These are phyloP conservation scores for Fusarium napiforme DNA, from an alignment of 2,329 filamentous ascomycete species.

Conservation along the genomic window DNA sequence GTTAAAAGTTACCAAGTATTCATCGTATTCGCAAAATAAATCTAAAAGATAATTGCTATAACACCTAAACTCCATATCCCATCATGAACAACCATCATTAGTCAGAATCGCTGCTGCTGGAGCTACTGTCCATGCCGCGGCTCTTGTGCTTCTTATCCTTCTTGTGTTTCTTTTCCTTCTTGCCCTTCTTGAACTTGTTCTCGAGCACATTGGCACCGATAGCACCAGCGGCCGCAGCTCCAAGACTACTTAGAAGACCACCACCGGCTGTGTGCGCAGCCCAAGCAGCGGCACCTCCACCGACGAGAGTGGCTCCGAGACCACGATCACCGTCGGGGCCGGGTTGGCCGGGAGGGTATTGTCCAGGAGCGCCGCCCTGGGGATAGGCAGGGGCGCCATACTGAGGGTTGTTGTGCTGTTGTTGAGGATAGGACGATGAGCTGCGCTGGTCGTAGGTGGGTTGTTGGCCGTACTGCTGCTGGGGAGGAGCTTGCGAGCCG, in stretches of 20 bases:
- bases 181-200: constrained; percentile 52
- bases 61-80: constrained; percentile 26
- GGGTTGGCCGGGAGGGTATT: constrained; percentile 41
- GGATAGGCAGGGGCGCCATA: constrained; percentile 42
- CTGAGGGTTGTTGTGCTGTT: constrained; percentile 40
- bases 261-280: constrained; percentile 65
- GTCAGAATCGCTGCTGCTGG: constrained; percentile 46
- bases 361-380: constrained; percentile 38
- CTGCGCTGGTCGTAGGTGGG: constrained; percentile 36
- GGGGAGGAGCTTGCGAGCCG: constrained; percentile 38
- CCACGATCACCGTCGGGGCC: constrained; percentile 62
- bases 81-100: constrained; percentile 18
- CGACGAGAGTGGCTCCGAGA: constrained; percentile 64
- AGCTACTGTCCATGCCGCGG: constrained; percentile 35
- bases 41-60: neutral
- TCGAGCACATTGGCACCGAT: constrained; percentile 65
- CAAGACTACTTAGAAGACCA: constrained; percentile 62
- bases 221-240: constrained; percentile 62
- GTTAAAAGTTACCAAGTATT: neutral
- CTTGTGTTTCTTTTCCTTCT: constrained; percentile 48
- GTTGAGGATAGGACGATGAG: constrained; percentile 34
- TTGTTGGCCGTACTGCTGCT: constrained; percentile 40
- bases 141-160: constrained; percentile 44
- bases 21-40: neutral
- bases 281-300: constrained; percentile 65